Conservation (phyloP, 805 yeast species). For the Metschnikowia peoriensis region DNA sequence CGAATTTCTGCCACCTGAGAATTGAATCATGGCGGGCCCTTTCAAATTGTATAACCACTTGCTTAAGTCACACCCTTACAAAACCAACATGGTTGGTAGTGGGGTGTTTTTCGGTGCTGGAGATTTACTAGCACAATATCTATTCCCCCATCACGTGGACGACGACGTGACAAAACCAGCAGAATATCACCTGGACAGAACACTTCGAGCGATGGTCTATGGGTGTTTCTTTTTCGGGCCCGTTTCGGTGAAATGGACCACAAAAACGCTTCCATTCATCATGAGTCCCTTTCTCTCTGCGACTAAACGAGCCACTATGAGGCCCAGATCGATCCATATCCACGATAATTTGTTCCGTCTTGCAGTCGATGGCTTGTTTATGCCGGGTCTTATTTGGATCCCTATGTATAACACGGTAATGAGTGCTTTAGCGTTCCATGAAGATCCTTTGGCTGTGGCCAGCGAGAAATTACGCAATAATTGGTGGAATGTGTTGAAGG, state of each 20-base stretch:
- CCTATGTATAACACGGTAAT: conserved; percentile 42
- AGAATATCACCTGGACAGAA: conserved; percentile 28
- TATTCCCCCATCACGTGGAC: conserved; percentile 32
- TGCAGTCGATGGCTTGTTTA: conserved; percentile 35
- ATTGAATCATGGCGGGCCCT: conserved; percentile 13
- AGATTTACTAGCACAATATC: conserved; percentile 41
- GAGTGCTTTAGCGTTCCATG: conserved; percentile 36
- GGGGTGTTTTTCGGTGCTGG: conserved; percentile 47
- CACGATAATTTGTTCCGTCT: conserved; percentile 27
- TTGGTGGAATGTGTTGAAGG: conserved; percentile 41
- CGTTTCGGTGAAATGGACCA: conserved; percentile 38
- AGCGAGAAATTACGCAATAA: conserved; percentile 32
- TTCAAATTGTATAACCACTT: conserved; percentile 23
- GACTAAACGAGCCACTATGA: conserved; percentile 11
- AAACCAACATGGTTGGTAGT: conserved; percentile 54
- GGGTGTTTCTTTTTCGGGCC: conserved; percentile 42
- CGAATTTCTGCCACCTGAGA: not conserved
- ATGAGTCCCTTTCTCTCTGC: conserved; percentile 32
- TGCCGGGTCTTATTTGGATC: conserved; percentile 41
- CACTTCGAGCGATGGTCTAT: conserved; percentile 36
- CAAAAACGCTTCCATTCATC: conserved; percentile 35
- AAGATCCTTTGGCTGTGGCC: conserved; percentile 33
- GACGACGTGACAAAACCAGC: conserved; percentile 21
- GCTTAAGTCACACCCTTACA: conserved; percentile 46
- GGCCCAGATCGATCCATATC: conserved; percentile 14